Evolutionary conservation across 805 yeast species (phyloP).

Genomic region (Alloascoidea hylecoeti): DNA sequence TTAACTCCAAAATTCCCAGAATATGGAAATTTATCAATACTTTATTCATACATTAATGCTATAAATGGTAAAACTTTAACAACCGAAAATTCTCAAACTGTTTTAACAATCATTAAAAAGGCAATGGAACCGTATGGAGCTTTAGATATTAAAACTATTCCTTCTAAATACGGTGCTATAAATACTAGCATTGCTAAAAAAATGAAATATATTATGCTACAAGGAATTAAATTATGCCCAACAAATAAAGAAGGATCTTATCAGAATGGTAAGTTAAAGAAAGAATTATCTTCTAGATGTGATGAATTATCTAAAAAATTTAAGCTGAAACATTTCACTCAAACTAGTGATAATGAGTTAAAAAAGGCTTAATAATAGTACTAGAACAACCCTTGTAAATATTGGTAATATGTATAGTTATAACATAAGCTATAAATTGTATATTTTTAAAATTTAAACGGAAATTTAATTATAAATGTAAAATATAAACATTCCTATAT

Average conservation of each 20-base stretch:
- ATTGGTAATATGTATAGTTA: too few relatives aligned
- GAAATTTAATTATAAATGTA: too few relatives aligned
- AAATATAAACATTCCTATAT: too few relatives aligned
- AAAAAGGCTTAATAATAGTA: too few relatives aligned
- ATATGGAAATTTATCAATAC: background rate
- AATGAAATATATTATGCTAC: background rate
- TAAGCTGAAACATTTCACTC: too few relatives aligned
- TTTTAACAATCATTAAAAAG: background rate
- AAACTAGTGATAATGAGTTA: too few relatives aligned
- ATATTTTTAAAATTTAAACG: too few relatives aligned
- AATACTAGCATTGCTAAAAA: background rate
- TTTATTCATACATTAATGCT: background rate
- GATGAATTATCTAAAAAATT: background rate
- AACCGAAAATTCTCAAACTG: background rate
- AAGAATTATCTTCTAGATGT: background rate
- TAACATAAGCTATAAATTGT: too few relatives aligned
- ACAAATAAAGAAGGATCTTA: background rate
- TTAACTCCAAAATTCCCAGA: background rate
- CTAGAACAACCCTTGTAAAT: too few relatives aligned
- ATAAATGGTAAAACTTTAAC: background rate
- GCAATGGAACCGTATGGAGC: background rate
- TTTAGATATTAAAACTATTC: background rate
- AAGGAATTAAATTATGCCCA: background rate
- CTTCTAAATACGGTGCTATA: background rate
- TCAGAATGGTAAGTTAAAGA: background rate